Conservation (phyloP, 2,329 filamentous ascomycete genomes). For the Aspergillus arachidicola region DNA sequence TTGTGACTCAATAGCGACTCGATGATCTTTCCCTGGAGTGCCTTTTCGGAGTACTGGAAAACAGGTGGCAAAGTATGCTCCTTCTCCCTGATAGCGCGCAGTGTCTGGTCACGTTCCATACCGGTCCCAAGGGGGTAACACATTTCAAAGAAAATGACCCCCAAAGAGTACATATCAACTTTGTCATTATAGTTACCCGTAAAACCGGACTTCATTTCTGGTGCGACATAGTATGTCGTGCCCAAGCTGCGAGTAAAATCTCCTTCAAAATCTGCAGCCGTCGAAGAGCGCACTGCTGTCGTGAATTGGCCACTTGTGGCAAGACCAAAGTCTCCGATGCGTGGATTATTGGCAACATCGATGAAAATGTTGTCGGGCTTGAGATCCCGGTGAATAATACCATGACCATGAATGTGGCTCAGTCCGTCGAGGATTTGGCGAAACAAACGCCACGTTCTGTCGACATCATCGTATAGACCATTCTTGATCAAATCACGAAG, state of each 20-base stretch:
- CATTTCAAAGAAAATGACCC: conserved; percentile 99
- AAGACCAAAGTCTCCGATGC: conserved; percentile 94
- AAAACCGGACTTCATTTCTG: conserved; percentile 78
- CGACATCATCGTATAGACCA: conserved; percentile 70
- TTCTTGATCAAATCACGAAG: conserved; percentile 83
- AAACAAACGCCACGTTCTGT: conserved; percentile 87
- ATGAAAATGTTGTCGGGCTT: conserved; percentile 99
- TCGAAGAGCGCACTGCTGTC: conserved; percentile 42
- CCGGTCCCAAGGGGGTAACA: conserved; percentile 65
- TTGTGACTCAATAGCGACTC: conserved; percentile 78
- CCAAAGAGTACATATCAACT: conserved; percentile 97
- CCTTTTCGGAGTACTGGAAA: conserved; percentile 70
- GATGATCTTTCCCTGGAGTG: conserved; percentile 74
- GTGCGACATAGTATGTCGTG: conserved; percentile 90
- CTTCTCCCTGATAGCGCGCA: conserved; percentile 69
- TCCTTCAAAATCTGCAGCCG: conserved; percentile 39
- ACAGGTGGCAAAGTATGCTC: conserved; percentile 70
- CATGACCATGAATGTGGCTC: conserved; percentile 83
- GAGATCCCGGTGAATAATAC: conserved; percentile 92
- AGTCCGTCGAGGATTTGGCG: conserved; percentile 89
- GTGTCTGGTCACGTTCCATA: conserved; percentile 66
- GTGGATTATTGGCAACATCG: conserved; percentile 83
- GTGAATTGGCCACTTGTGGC: conserved; percentile 78
- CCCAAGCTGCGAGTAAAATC: conserved; percentile 60
- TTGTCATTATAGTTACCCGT: conserved; percentile 84